Evolutionary conservation across 352 stramenopile genomes (phyloP).

Genomic region (Pythium aristosporum): DNA sequence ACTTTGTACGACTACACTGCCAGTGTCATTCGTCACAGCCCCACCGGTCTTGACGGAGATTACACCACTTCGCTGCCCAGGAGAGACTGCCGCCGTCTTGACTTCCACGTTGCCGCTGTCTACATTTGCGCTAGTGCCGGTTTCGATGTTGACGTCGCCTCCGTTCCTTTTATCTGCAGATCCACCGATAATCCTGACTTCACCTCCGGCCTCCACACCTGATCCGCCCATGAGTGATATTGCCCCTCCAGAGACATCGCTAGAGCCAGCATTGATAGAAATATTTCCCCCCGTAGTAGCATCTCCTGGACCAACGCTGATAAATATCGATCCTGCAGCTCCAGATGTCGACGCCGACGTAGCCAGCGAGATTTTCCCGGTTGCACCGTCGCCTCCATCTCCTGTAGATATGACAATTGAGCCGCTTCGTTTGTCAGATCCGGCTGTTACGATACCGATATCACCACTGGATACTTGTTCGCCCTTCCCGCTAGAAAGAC

Average conservation of each 20-base stretch:
- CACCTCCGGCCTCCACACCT: slow-evolving; percentile 1
- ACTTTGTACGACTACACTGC: slow-evolving; percentile 9
- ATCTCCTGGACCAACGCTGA: slow-evolving; percentile 19
- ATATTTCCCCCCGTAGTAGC: slow-evolving; percentile 2
- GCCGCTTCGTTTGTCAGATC: slow-evolving; percentile 1
- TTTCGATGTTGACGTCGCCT: slow-evolving; percentile 12
- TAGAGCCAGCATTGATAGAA: not conserved
- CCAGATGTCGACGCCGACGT: slow-evolving; percentile 18
- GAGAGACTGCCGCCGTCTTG: not conserved
- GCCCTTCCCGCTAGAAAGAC: slow-evolving; percentile 11
- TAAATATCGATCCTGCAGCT: slow-evolving; percentile 12
- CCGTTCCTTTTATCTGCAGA: not conserved
- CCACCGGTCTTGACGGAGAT: slow-evolving; percentile 10
- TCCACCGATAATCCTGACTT: slow-evolving; percentile 9
- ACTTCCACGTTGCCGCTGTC: slow-evolving; percentile 13
- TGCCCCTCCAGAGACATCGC: slow-evolving; percentile 7
- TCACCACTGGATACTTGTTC: slow-evolving; percentile 28
- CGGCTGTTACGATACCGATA: slow-evolving; percentile 15
- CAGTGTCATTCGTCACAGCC: slow-evolving; percentile 5
- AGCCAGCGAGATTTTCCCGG: slow-evolving; percentile 10
- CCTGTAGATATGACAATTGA: not conserved
- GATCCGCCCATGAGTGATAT: slow-evolving; percentile 14
- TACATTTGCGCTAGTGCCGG: not conserved
- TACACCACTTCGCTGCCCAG: slow-evolving; percentile 14
- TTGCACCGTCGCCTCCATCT: slow-evolving; percentile 4